Conservation (phyloP, 805 yeast species). For the Cyberlindnera samutprakarnensis region DNA sequence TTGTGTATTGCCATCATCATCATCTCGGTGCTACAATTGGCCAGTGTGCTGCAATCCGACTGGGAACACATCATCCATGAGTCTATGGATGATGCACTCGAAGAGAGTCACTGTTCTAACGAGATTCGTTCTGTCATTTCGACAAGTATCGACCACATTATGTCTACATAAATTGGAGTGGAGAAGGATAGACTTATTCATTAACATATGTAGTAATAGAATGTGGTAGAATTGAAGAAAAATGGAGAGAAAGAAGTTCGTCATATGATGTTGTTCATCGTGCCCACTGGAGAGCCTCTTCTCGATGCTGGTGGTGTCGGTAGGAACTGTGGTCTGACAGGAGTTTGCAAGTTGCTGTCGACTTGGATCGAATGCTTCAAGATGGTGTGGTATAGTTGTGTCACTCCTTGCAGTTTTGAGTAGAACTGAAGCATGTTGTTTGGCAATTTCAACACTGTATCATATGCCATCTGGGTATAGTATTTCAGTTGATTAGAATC, state of each 20-base stretch:
- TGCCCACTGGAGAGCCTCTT: constrained; percentile 22
- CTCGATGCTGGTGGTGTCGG: constrained; percentile 23
- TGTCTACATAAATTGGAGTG: no score
- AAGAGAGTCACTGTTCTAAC: constrained; percentile 11
- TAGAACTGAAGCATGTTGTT: constrained; percentile 10
- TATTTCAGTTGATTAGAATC: constrained; percentile 2
- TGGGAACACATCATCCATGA: constrained; percentile 40
- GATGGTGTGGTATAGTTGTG: constrained; percentile 10
- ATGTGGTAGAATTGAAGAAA: no score
- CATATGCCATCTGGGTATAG: constrained; percentile 9
- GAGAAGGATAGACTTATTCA: background rate
- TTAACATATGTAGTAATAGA: no score
- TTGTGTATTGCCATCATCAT: constrained; percentile 44
- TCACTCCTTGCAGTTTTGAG: constrained; percentile 10
- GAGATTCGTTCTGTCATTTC: constrained; percentile 20
- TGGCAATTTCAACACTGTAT: constrained; percentile 7
- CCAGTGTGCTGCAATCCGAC: constrained; percentile 28
- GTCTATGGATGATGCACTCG: constrained; percentile 32
- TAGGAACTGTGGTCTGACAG: constrained; percentile 4
- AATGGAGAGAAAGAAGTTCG: no score
- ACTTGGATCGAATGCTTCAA: constrained; percentile 9
- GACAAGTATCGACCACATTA: no score
- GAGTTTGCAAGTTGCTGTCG: constrained; percentile 9
- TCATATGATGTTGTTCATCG: no score
- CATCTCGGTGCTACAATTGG: constrained; percentile 39